Evolutionary conservation across 2,329 filamentous ascomycete species (phyloP), one percentile per base, ranked within the genome.

Genomic region (Claviceps purpurea): DNA sequence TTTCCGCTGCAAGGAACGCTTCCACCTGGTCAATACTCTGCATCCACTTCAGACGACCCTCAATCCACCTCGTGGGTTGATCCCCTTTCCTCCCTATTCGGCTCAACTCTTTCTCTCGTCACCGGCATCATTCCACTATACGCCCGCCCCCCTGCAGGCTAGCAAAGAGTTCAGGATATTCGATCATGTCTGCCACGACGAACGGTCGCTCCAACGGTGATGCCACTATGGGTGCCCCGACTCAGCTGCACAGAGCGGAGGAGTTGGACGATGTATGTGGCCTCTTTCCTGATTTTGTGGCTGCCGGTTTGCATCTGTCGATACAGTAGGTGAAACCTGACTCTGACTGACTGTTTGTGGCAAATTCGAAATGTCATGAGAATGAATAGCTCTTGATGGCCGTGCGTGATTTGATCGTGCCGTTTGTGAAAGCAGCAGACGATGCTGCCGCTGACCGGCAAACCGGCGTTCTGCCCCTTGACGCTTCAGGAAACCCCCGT

Each of bases 401-500:
- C 3, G 78, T 90, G 48, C 78, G 84, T 66, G 69, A 74, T 8
- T 73, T 89, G 51, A 77, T 90, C 53, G 70, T 89, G 20, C 82
- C 83, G 0, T 89, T 85, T 65, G 81, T 91, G 59, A 75, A 72
- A 55, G 72, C 76, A n/a, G 84, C 86, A 42, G 85, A 90, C 66
- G 74, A 82, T 52, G 77, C 81, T 20, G 70, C 74, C 2, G 63
- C 68, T 6, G 72, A 69, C 41, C 81, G 76, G 58, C 58, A 61
- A 24, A 69, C 74, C 0, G 82, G 81, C 24, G 72, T 77, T 18
- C 60, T 68, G 57, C 70, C 75, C 20, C 60, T 68, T 6, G 62
- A 66, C 11, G 60, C 67, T n/a, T 55, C 65, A 5, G 72, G 70
- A 18, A 64, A 62, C 3, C 60, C 67, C 7, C 68, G 70, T 49